These are phyloP conservation scores for Lachancea thermotolerans DNA, from an alignment of 805 yeast genomes.

Conservation along the genomic window DNA sequence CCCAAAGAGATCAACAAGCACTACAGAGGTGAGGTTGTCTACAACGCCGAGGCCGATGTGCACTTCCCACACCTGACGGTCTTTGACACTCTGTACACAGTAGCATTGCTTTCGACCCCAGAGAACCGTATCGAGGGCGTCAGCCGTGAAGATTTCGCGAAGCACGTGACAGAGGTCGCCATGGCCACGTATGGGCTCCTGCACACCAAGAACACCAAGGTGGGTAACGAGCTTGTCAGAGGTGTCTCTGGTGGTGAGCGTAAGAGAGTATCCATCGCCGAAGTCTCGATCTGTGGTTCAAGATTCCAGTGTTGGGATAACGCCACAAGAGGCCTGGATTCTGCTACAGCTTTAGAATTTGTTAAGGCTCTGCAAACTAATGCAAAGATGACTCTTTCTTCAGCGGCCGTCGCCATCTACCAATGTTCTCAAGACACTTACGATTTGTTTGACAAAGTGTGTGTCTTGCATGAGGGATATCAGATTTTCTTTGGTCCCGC, in stretches of 20 bases:
- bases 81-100: slow-evolving; percentile 56
- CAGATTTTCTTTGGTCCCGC: slow-evolving; percentile 64
- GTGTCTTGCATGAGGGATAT: slow-evolving; percentile 51
- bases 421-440: slow-evolving; percentile 66
- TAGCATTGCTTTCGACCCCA: slow-evolving; percentile 57
- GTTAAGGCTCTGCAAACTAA: slow-evolving; percentile 57
- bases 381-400: slow-evolving; percentile 45
- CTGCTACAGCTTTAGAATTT: slow-evolving; percentile 77
- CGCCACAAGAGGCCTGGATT: slow-evolving; percentile 79
- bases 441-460: slow-evolving; percentile 55
- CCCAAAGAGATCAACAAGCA: slow-evolving; percentile 44
- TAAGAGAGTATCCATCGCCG: slow-evolving; percentile 78
- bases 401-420: slow-evolving; percentile 63
- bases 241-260: slow-evolving; percentile 86
- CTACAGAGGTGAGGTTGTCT: slow-evolving; percentile 63
- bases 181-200: slow-evolving; percentile 55
- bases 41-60: slow-evolving; percentile 59
- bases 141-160: slow-evolving; percentile 48
- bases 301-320: slow-evolving; percentile 70
- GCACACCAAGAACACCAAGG: slow-evolving; percentile 54
- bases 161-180: slow-evolving; percentile 45
- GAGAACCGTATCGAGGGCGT: slow-evolving; percentile 53
- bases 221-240: slow-evolving; percentile 55
- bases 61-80: slow-evolving; percentile 68
- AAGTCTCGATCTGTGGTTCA: slow-evolving; percentile 61